phyloP scores from a whole-genome alignment of 2,329 filamentous ascomycete genomes.

The Colletotrichum neosansevieriae region DNA sequence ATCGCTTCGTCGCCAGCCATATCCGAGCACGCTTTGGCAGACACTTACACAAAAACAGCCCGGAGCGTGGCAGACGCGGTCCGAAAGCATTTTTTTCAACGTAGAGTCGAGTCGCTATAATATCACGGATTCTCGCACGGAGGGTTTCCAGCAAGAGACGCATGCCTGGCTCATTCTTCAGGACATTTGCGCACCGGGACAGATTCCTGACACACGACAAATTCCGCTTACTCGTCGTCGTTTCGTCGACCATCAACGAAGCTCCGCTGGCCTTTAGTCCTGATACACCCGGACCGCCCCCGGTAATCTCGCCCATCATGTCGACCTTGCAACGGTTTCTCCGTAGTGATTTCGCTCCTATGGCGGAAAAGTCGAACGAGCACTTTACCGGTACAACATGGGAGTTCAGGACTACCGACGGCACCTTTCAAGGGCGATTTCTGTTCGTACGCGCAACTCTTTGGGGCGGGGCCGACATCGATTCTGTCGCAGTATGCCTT shows the following conservation, averaged over 20 bases:
- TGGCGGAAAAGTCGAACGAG: slow-evolving; percentile 8
- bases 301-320: slow-evolving; percentile 12
- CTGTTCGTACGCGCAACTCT: slow-evolving; percentile 16
- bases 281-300: slow-evolving; percentile 7
- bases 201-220: slow-evolving; percentile 1
- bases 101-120: slow-evolving; percentile 4
- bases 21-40: not conserved
- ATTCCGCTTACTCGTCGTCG: not conserved
- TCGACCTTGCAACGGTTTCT: slow-evolving; percentile 6
- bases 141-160: slow-evolving; percentile 18
- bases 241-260: slow-evolving; percentile 3
- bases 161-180: slow-evolving; percentile 17
- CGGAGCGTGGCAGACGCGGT: not conserved
- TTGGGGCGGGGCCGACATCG: slow-evolving; percentile 1
- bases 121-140: slow-evolving; percentile 12
- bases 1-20: not conserved
- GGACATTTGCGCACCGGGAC: not conserved
- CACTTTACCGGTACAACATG: slow-evolving; percentile 19
- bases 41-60: not conserved
- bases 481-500: slow-evolving; percentile 17
- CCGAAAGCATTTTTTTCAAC: slow-evolving; percentile 8
- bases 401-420: slow-evolving; percentile 9
- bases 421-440: slow-evolving; percentile 14
- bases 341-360: not conserved
- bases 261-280: slow-evolving; percentile 19